phyloP scores from a whole-genome alignment of 352 stramenopile genomes.

The Pythium monospermum region DNA sequence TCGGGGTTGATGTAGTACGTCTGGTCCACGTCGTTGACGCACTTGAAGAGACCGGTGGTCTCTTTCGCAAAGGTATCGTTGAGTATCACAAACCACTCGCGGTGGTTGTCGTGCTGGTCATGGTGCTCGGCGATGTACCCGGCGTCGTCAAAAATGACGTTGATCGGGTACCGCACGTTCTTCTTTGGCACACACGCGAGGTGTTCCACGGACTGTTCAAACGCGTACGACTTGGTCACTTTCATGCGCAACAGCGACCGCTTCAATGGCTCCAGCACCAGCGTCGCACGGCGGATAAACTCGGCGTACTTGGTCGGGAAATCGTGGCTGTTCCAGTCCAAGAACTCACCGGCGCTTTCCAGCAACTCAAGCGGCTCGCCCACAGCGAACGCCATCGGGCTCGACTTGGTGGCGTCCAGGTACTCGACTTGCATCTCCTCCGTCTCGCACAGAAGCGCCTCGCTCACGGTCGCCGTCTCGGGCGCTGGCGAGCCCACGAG shows the following conservation, averaged over 20 bases:
- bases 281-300: conserved; percentile 9
- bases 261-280: background rate
- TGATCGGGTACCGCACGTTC: conserved; percentile 1
- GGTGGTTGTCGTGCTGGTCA: conserved; percentile 3
- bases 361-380: conserved; percentile 1
- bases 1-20: conserved; percentile 57
- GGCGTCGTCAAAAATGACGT: too few species aligned
- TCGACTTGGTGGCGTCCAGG: background rate
- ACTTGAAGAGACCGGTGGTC: conserved; percentile 46
- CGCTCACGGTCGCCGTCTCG: background rate
- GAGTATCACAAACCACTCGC: conserved; percentile 78
- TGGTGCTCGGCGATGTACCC: too few species aligned
- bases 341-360: background rate
- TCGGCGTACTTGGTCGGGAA: conserved; percentile 18
- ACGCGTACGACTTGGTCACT: background rate
- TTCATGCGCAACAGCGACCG: conserved; percentile 3
- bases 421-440: conserved; percentile 1
- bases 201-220: conserved; percentile 7
- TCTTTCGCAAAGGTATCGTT: conserved; percentile 41
- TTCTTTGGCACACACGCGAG: background rate
- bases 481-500: background rate
- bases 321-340: background rate
- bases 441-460: background rate
- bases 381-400: background rate
- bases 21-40: conserved; percentile 46